These are phyloP conservation scores for Farysia itapuensis DNA, from an alignment of 1,284 basidiomycete genomes.

Conservation along the genomic window DNA sequence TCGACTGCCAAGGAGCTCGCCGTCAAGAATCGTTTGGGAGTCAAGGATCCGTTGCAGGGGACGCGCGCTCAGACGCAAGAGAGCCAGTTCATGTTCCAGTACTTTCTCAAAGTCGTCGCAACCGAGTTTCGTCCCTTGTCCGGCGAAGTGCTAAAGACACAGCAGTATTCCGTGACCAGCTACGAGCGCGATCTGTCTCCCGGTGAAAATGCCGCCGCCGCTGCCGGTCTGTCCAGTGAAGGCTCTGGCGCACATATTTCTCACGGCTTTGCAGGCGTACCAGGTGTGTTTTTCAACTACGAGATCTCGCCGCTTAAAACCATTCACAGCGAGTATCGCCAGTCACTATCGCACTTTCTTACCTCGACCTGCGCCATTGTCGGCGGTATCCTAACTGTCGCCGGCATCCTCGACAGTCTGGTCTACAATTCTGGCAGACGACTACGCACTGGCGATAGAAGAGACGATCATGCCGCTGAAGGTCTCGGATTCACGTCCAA, in stretches of 20 bases:
- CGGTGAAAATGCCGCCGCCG: slow-evolving; percentile 14
- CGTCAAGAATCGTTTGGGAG: slow-evolving; percentile 71
- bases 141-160: slow-evolving; percentile 67
- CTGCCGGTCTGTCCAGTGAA: slow-evolving; percentile 24
- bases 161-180: slow-evolving; percentile 91
- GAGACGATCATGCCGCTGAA: slow-evolving; percentile 18
- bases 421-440: slow-evolving; percentile 68
- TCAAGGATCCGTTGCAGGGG: slow-evolving; percentile 81
- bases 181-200: slow-evolving; percentile 79
- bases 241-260: slow-evolving; percentile 65
- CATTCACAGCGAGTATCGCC: slow-evolving; percentile 65
- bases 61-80: slow-evolving; percentile 66
- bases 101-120: slow-evolving; percentile 78
- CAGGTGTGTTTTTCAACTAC: slow-evolving; percentile 65
- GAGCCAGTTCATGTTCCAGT: slow-evolving; percentile 64
- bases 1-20: slow-evolving; percentile 19
- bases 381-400: slow-evolving; percentile 92
- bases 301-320: slow-evolving; percentile 69
- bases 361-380: slow-evolving; percentile 85
- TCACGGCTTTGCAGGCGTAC: slow-evolving; percentile 74
- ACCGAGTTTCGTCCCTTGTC: slow-evolving; percentile 46
- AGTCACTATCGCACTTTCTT: slow-evolving; percentile 94
- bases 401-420: slow-evolving; percentile 83
- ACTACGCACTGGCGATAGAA: slow-evolving; percentile 25
- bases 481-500: slow-evolving; percentile 45